Evolutionary conservation across 148 eudicot genomes (phyloP).

Genomic region (Rhododendron mucronatum): DNA sequence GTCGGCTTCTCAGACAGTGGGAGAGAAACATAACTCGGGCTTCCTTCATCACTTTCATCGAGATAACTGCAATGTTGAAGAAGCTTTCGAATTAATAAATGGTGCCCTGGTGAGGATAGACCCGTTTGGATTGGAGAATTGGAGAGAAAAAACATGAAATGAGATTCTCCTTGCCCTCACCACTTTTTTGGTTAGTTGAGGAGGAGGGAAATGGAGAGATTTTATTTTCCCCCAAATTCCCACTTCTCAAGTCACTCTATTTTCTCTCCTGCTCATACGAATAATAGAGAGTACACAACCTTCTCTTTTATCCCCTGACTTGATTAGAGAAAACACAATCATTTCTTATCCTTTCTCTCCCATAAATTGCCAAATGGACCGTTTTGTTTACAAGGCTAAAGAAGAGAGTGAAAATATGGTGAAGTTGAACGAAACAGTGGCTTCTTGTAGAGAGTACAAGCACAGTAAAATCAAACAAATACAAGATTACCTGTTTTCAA

Average conservation of each 20-base stretch:
- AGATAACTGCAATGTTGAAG: slow-evolving; percentile 19
- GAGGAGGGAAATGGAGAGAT: background rate
- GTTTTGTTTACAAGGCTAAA: background rate
- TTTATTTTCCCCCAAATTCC: background rate
- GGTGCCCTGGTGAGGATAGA: background rate
- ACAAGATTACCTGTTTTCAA: slow-evolving; percentile 22
- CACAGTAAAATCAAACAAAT: background rate
- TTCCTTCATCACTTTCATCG: slow-evolving; percentile 31
- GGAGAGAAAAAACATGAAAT: background rate
- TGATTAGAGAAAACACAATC: background rate
- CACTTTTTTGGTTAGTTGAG: background rate
- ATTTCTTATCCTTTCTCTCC: background rate
- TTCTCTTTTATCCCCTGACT: background rate
- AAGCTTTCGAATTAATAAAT: background rate
- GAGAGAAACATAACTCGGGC: slow-evolving; percentile 30
- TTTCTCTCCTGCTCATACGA: background rate
- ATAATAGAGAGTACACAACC: background rate
- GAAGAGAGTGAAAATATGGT: background rate
- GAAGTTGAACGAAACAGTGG: background rate
- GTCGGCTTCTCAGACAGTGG: slow-evolving; percentile 31
- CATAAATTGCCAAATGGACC: background rate
- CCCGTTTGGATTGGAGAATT: background rate
- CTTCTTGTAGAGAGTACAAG: background rate
- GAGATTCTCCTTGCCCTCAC: background rate
- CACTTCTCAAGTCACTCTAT: background rate